phyloP scores from a whole-genome alignment of 148 eudicot genomes.

The Agrostemma githago region DNA sequence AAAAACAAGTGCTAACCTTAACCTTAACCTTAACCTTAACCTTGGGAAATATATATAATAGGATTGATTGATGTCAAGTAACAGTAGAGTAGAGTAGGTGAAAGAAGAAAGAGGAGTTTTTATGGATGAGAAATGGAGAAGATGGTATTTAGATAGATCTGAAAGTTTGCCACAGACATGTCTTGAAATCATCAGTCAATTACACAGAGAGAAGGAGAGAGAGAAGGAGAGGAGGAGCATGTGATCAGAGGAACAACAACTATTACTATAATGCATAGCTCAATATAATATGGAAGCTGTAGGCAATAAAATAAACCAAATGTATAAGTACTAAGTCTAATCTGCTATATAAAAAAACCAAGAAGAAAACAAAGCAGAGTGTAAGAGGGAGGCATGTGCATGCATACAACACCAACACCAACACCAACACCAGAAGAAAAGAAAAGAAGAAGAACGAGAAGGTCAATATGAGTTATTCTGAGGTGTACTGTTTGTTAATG shows the following conservation, averaged over 20 bases:
- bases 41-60: not conserved
- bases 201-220: constrained; percentile 21
- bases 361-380: not conserved
- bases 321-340: constrained; percentile 26
- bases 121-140: not conserved
- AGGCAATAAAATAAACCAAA: not conserved
- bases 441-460: constrained; percentile 13
- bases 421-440: no score
- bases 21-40: not conserved
- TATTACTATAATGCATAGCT: not conserved
- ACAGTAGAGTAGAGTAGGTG: no score
- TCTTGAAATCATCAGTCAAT: constrained; percentile 31
- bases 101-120: not conserved
- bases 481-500: not conserved
- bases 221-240: not conserved
- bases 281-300: not conserved
- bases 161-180: constrained; percentile 26
- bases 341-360: not conserved
- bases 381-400: constrained; percentile 26
- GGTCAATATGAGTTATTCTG: constrained; percentile 1
- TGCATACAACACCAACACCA: not conserved
- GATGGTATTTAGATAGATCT: constrained; percentile 22
- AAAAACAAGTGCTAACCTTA: not conserved
- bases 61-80: not conserved
- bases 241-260: not conserved